phyloP scores from a whole-genome alignment of 495 filamentous ascomycete genomes.

The Neurospora tetraspora region DNA sequence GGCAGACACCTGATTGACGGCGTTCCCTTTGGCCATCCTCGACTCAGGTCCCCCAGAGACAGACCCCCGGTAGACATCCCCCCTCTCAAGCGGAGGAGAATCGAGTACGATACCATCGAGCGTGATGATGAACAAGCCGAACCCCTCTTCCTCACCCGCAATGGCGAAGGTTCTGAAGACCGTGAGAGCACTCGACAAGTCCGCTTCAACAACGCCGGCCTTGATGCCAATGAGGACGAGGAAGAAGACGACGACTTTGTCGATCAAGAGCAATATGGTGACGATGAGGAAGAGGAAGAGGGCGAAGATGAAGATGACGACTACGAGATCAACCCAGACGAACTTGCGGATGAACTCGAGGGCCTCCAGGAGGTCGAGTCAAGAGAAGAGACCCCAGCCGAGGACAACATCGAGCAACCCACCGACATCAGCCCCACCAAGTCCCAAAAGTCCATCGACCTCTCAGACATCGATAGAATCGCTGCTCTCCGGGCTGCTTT shows the following conservation, averaged over 20 bases:
- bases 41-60: slow-evolving; percentile 43
- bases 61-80: slow-evolving; percentile 68
- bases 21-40: slow-evolving; percentile 73
- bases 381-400: not conserved
- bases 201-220: slow-evolving; percentile 10
- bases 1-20: slow-evolving; percentile 86
- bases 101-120: slow-evolving; percentile 32
- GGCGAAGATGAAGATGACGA: slow-evolving; percentile 13
- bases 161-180: slow-evolving; percentile 23
- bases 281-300: slow-evolving; percentile 21
- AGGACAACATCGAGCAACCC: not conserved
- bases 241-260: slow-evolving; percentile 6
- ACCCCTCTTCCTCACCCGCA: slow-evolving; percentile 27
- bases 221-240: slow-evolving; percentile 13
- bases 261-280: slow-evolving; percentile 5
- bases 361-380: not conserved
- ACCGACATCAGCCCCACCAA: not conserved
- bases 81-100: slow-evolving; percentile 58
- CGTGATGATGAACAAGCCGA: slow-evolving; percentile 18
- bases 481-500: slow-evolving; percentile 26
- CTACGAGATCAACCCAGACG: slow-evolving; percentile 11
- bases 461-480: slow-evolving; percentile 19
- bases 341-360: slow-evolving; percentile 7
- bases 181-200: slow-evolving; percentile 15
- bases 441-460: slow-evolving; percentile 2